These are phyloP conservation scores for Nidula niveotomentosa DNA, from an alignment of 1,284 basidiomycete genomes.

Conservation along the genomic window DNA sequence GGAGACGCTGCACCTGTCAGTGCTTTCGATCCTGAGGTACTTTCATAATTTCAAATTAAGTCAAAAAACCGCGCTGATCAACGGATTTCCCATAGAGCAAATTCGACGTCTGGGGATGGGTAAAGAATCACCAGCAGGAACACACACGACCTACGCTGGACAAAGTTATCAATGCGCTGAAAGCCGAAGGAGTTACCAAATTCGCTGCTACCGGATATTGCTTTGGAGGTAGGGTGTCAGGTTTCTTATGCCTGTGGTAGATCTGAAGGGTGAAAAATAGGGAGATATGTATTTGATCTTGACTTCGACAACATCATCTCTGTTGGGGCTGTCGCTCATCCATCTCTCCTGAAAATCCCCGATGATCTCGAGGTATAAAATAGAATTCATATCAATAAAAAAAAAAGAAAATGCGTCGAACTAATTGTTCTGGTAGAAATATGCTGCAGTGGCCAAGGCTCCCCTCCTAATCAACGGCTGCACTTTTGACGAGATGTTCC, in stretches of 20 bases:
- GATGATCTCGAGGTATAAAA: slow-evolving; percentile 58
- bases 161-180: slow-evolving; percentile 56
- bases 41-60: slow-evolving; percentile 17
- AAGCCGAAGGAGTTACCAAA: slow-evolving; percentile 52
- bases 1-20: slow-evolving; percentile 53
- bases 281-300: slow-evolving; percentile 64
- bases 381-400: background rate
- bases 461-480: slow-evolving; percentile 68
- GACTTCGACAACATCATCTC: slow-evolving; percentile 60
- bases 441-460: slow-evolving; percentile 39
- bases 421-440: slow-evolving; percentile 37
- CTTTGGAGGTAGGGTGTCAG: slow-evolving; percentile 50
- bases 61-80: background rate
- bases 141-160: slow-evolving; percentile 54
- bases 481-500: slow-evolving; percentile 51
- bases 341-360: slow-evolving; percentile 64
- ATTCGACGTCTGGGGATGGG: slow-evolving; percentile 51
- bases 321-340: slow-evolving; percentile 62
- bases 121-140: slow-evolving; percentile 41
- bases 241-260: too few species aligned
- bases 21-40: slow-evolving; percentile 32
- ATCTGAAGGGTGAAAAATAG: slow-evolving; percentile 19
- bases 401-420: background rate
- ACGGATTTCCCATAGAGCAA: slow-evolving; percentile 9
- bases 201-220: slow-evolving; percentile 72